Base-by-base conservation (phyloP, 2,329 filamentous ascomycete genomes). In the Aspergillus sp. region DNA sequence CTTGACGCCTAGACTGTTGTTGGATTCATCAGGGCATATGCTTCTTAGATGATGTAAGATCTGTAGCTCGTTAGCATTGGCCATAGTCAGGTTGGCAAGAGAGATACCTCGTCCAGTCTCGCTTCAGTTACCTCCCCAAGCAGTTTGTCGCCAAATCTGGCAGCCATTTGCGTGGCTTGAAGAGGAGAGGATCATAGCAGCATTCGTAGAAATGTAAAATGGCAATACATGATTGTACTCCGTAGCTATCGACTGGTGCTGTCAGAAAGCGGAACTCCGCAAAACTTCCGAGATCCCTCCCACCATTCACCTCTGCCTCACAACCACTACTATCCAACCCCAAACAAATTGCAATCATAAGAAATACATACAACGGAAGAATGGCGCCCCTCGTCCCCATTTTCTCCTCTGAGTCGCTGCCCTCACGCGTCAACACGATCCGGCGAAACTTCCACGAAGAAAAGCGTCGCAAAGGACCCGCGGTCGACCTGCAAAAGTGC, bases 321-420 rank as follows among this genome's bases (percentile, higher is more conserved):
- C 37, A 10, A 39, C 17, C 37, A 39, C 37, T 15, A 38, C n/a
- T 39, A 7, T n/a, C 30, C 22, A n/a, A 30, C 35, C 20, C 20
- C 15, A 23, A 48, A 22, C 38, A 19, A 19, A 12, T 17, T 10
- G 9, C 35, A 37, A 25, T 20, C 33, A 17, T 20, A 51, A 22
- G 19, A 20, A 39, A 30, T 32, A 30, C 2, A 30, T 5, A 12
- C 20, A 30, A 20, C 15, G 4, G 15, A 4, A 9, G 4, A 52
- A 83, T 84, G 80, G 71, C 80, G 7, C 80, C 81, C 27, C 73
- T 77, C 25, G 66, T 77, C 46, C 73, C 76, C 52, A 60, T 74
- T 37, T 80, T 83, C 66, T 70, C 74, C 50, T 68, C 77, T 43
- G 72, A 72, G 45, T 64, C 73, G 15, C 76, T 85, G 45, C 66